phyloP scores from a whole-genome alignment of 164 flowering plant species.

The Sedum album region DNA sequence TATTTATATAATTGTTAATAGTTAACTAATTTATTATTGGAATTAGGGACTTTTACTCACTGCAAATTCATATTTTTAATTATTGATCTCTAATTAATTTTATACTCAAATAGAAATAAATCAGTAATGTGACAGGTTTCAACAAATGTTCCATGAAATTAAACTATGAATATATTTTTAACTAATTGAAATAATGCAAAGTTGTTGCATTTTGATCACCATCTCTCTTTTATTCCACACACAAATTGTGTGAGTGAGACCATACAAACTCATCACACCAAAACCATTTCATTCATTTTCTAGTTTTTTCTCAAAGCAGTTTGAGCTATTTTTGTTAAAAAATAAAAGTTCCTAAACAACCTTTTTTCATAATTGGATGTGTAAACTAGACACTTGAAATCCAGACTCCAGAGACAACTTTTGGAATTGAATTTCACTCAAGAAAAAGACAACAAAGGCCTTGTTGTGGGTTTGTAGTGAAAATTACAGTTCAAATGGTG shows the following conservation, averaged over 20 bases:
- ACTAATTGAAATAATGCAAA: no score
- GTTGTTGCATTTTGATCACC: no score
- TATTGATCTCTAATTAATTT: no score
- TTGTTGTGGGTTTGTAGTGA: not conserved
- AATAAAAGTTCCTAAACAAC: not conserved
- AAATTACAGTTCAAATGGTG: not conserved
- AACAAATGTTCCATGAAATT: no score
- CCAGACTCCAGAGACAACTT: not conserved
- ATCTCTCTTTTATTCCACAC: not conserved
- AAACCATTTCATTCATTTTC: no score
- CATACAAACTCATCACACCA: not conserved
- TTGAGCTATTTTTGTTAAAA: not conserved
- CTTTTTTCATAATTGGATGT: not conserved
- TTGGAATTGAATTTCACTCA: not conserved
- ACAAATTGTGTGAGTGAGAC: constrained; percentile 1
- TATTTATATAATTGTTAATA: not conserved
- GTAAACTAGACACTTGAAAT: not conserved
- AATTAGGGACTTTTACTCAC: no score
- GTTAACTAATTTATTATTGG: not conserved
- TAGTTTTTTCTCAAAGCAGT: not conserved
- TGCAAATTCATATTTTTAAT: no score
- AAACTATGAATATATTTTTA: no score
- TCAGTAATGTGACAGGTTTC: no score
- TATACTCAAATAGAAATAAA: no score
- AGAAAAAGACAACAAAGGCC: not conserved